A percentile compares a stretch with the other conserved stretches of the same genome.
phyloP scores from a whole-genome alignment of 306 rosid genomes.

The Vigna mungo region DNA sequence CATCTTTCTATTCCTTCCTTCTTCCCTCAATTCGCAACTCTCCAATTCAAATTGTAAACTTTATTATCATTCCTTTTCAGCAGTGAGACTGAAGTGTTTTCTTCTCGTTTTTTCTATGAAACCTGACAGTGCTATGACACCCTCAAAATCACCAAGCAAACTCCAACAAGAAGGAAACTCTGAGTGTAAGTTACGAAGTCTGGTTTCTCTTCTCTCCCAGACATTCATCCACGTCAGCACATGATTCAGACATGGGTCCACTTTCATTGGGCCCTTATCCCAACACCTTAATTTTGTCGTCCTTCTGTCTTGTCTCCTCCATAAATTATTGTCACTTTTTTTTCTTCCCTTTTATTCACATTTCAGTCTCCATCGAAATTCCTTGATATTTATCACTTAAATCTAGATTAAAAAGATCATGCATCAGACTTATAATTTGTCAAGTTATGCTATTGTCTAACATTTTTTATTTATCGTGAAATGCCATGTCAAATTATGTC shows the following conservation, averaged over 20 bases:
- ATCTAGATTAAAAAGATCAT: not conserved
- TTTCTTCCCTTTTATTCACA: not conserved
- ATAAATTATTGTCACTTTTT: constrained; percentile 13
- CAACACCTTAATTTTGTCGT: constrained; percentile 34
- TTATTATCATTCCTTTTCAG: not conserved
- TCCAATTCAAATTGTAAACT: constrained; percentile 42
- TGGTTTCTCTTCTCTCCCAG: not conserved
- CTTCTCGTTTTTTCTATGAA: not conserved
- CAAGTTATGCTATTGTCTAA: not conserved
- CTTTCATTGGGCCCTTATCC: constrained; percentile 30
- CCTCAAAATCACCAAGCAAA: constrained; percentile 13
- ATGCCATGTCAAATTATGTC: not conserved
- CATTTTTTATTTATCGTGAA: not conserved
- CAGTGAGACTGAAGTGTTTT: not conserved
- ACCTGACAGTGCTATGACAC: constrained; percentile 17
- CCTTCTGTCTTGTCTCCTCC: constrained; percentile 42
- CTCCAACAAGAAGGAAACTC: constrained; percentile 40
- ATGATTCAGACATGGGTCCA: constrained; percentile 25
- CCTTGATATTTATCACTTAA: not conserved
- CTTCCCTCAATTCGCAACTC: constrained; percentile 6
- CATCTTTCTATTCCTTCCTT: constrained; percentile 1
- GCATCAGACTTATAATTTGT: not conserved
- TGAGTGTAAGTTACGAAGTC: constrained; percentile 25
- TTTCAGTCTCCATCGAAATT: not conserved
- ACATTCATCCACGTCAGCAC: constrained; percentile 47